These are phyloP conservation scores for Penicillium sp. DNA, from an alignment of 2,329 filamentous ascomycete genomes.

Conservation along the genomic window DNA sequence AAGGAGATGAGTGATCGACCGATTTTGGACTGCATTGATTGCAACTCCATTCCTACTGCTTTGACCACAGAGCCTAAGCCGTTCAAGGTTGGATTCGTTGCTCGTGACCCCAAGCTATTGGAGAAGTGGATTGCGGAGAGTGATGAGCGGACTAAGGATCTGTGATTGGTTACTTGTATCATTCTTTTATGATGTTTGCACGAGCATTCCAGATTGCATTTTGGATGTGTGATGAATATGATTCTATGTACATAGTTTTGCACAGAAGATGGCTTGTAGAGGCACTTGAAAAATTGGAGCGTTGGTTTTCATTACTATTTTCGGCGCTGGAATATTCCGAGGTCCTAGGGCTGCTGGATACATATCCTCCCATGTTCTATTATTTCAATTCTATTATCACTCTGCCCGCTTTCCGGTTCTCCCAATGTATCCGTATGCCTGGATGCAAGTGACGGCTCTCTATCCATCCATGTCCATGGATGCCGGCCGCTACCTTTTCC, in stretches of 20 bases:
- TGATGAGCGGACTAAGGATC: slow-evolving; percentile 53
- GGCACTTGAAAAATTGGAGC: background rate
- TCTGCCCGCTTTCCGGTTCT: no score
- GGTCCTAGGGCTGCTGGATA: no score
- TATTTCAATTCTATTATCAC: no score
- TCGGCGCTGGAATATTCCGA: background rate
- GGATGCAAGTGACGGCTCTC: no score
- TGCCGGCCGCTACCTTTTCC: no score
- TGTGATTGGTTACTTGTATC: slow-evolving; percentile 28
- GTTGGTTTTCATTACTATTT: background rate
- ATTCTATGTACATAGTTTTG: background rate
- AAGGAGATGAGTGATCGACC: slow-evolving; percentile 51
- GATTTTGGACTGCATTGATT: slow-evolving; percentile 59
- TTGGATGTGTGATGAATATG: background rate
- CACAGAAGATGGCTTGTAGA: background rate
- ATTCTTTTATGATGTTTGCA: background rate
- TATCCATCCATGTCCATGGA: no score
- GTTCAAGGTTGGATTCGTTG: slow-evolving; percentile 60
- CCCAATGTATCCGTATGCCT: no score
- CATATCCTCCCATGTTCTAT: no score
- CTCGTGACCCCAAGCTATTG: slow-evolving; percentile 49
- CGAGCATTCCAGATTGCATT: background rate
- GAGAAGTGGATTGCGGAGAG: slow-evolving; percentile 56
- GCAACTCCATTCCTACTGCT: slow-evolving; percentile 58
- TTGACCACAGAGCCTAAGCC: slow-evolving; percentile 64